A percentile compares a stretch with the other conserved stretches of the same genome.
Evolutionary conservation across 345 rosid species (phyloP).

Genomic region (Pistacia integerrima): DNA sequence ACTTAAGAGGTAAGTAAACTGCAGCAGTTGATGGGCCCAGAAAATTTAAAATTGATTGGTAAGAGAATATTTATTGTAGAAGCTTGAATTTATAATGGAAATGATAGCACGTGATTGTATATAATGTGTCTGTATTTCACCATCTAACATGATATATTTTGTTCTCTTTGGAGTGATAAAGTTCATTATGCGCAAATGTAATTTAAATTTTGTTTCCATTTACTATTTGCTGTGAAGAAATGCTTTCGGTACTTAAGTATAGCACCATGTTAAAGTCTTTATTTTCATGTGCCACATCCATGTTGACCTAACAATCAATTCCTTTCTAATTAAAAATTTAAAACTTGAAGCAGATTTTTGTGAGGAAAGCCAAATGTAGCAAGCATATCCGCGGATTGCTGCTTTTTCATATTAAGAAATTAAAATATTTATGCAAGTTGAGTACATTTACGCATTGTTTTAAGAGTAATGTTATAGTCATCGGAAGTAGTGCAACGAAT

Average conservation of each 20-base stretch:
- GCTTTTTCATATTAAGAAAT: no score
- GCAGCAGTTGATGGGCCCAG: background rate
- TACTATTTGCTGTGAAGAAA: background rate
- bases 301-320: background rate
- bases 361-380: no score
- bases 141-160: background rate
- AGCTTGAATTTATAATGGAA: background rate
- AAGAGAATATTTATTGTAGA: background rate
- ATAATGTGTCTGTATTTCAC: background rate
- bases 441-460: no score
- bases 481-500: no score
- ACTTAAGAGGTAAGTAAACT: slow-evolving; percentile 35
- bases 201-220: background rate
- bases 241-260: background rate
- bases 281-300: background rate
- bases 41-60: background rate
- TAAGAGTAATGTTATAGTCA: no score
- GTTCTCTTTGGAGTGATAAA: background rate
- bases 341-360: no score
- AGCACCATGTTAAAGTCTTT: background rate
- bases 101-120: background rate
- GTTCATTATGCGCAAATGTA: background rate
- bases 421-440: no score
- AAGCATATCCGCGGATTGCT: no score
- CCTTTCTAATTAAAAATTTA: no score